Base-by-base conservation (phyloP, 257 asterid genomes). In the Solanum dulcamara region DNA sequence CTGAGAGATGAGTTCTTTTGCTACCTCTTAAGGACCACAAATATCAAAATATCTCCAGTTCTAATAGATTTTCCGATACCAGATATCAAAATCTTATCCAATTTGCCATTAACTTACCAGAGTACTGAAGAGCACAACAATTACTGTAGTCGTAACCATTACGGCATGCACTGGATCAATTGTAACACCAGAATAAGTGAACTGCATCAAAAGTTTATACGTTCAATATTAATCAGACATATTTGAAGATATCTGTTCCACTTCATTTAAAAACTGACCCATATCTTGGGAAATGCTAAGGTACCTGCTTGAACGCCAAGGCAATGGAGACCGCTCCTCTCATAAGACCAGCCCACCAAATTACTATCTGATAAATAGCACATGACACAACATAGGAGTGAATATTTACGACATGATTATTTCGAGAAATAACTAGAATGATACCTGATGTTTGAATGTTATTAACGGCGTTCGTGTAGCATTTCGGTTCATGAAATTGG, bases 321-420 rank as follows among this genome's bases (percentile, higher is more conserved):
- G 99, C 99, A 30, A 95, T 95, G 88, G 99, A 96, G 40, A 96
- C 99, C 24, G 99, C 99, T 85, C 98, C 99, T 87, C 99, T 92
- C 96, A 95, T 94, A 77, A 96, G 95, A 48, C 99, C 99, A 32
- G 99, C 98, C 99, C 99, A 96, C 97, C 98, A 95, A 81, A 96
- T 88, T 24, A 96, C 86, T n/a, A 93, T 86, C 99, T 96, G 87
- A 37, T 86, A 22, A 40, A 37, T 20, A 44, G 9, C 35, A 81
- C 12, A 14, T 66, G 74, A 66, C 38, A 72, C 6, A 42, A 37
- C 62, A 55, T 67, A 72, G 32, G 28, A 35, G 18, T 14, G 17
- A 42, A 33, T 8, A 14, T 44, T 17, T n/a, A 62, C 12, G 22
- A 64, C 17, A 28, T 51, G n/a, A 81, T 3, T 44, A 50, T 18